Evolutionary conservation across 2,329 filamentous ascomycete genomes (phyloP), one percentile per base, ranked within the genome.

Genomic region (Monosporascus sp.): DNA sequence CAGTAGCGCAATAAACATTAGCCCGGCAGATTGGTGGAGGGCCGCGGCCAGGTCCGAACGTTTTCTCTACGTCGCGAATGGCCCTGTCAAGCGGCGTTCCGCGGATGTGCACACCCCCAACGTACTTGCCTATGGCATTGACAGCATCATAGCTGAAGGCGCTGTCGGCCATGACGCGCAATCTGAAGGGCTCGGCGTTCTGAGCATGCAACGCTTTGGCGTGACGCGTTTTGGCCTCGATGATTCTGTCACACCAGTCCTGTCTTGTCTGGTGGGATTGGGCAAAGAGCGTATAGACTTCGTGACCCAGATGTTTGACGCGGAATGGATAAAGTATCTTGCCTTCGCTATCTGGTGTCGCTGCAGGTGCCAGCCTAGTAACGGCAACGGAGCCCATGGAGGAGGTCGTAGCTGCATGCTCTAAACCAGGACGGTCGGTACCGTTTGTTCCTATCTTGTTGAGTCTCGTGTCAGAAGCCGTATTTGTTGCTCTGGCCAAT

Each of bases 171-270:
- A 99, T 86, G 8, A 99, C 91, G 22, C 90, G 85, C 7, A 99
- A 75, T 49, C 90, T 82, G 80, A 99, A 99, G 0, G 94, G 94
- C 69, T 99, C 94, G 0, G 94, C 93, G 66, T 97, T 96, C 65
- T 99, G 94, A 4, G 89, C 85, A 69, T 89, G 89, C 5, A 97
- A 76, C 3, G 92, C 89, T 49, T 90, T 87, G 22, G 94, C 94
- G 68, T 99, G 92, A 54, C 88, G 85, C 6, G 91, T 96, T 76
- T 99, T 99, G 35, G 94, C 94, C 69, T 96, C 88, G 46, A 95
- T 87, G 62, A 99, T 96, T 71, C 91, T 96, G 58, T 85, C 84
- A 64, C 90, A 96, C 95, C 95, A 99, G 48, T 96, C 90, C 56
- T 84, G 79, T 53, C 94, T 82, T 62, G 85, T 88, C 56, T 87